Base-by-base conservation (phyloP, 768 basidiomycete species). In the Auricularia cornea region DNA sequence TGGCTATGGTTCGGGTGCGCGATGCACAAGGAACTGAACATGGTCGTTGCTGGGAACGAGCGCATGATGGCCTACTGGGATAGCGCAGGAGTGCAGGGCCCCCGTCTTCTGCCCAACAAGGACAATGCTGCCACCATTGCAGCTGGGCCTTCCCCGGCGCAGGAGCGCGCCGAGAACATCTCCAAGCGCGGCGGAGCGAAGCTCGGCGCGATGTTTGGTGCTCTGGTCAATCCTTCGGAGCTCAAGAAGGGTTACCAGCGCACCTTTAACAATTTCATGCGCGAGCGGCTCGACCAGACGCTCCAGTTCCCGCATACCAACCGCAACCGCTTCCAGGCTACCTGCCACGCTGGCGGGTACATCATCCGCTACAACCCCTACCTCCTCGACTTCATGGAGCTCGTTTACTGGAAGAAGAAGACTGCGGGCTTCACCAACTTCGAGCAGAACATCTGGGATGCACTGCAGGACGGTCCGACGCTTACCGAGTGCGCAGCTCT, bases 21-120 rank as follows among this genome's bases (percentile, higher is more conserved):
- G 54, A 76, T 75, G 73, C 77, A 79, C 67, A 78, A 78, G 64
- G 76, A 77, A 29, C 66, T 68, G 48, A 79, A 78, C 60, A 65
- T 67, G 11, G 66, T 75, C 54, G 74, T 74, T 57, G 74, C 68
- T 8, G 75, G 75, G 0, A 68, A 69, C 51, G 29, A 31, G 12
- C 67, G 63, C 40, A 75, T 77, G 72, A 60, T 64, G 61, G 62
- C 33, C 23, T 74, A 60, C n/a, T 78, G 75, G 73, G 51, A 44
- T 38, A 61, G 63, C 26, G 44, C 62, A 14, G 68, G 65, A 8
- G 20, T 70, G 3, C 4, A 62, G 5, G 63, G 61, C 6, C 75
- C 77, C 1, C 64, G 71, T 10, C 54, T 67, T 10, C 70, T 78
- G 6, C 66, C 68, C 6, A 75, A 76, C 66, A 69, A 70, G 61